Evolutionary conservation across 1,139 yeast genomes (phyloP).

Genomic region (Saccharomyces pastorianus): DNA sequence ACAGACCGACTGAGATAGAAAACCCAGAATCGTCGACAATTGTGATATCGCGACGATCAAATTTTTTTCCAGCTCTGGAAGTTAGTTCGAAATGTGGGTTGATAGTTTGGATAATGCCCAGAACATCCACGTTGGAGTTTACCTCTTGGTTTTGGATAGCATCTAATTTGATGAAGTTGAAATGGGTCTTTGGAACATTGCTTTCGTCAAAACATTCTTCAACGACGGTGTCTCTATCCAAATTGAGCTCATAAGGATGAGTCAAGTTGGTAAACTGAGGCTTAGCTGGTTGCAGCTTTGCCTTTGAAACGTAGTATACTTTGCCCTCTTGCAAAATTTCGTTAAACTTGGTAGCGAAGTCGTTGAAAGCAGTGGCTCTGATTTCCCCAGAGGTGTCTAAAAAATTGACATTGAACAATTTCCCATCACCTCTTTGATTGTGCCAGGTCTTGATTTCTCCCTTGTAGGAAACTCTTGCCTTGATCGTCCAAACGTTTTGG

Average conservation of each 20-base stretch:
- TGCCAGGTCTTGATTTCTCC: constrained; percentile 86
- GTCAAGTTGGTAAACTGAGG: constrained; percentile 76
- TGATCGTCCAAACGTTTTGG: constrained; percentile 84
- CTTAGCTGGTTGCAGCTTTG: constrained; percentile 74
- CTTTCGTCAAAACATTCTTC: constrained; percentile 60
- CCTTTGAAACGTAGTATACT: constrained; percentile 77
- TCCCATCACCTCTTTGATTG: constrained; percentile 82
- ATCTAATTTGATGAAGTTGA: constrained; percentile 64
- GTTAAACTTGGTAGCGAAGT: constrained; percentile 70
- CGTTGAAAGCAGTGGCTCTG: constrained; percentile 90
- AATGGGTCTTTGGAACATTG: constrained; percentile 72
- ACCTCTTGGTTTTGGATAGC: constrained; percentile 60
- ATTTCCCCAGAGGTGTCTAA: constrained; percentile 95
- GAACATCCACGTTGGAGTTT: constrained; percentile 70
- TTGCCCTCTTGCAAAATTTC: constrained; percentile 78
- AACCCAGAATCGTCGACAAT: constrained; percentile 80
- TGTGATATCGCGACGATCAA: constrained; percentile 80
- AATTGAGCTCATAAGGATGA: constrained; percentile 80
- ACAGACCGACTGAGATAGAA: constrained; percentile 72
- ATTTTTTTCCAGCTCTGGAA: constrained; percentile 90
- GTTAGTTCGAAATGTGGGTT: constrained; percentile 69
- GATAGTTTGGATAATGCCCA: constrained; percentile 76
- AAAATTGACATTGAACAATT: constrained; percentile 77
- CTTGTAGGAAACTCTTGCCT: constrained; percentile 83
- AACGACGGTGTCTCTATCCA: constrained; percentile 72